Evolutionary conservation across 2,329 filamentous ascomycete species (phyloP), one percentile per base, ranked within the genome.

Genomic region (Emmonsia crescens): DNA sequence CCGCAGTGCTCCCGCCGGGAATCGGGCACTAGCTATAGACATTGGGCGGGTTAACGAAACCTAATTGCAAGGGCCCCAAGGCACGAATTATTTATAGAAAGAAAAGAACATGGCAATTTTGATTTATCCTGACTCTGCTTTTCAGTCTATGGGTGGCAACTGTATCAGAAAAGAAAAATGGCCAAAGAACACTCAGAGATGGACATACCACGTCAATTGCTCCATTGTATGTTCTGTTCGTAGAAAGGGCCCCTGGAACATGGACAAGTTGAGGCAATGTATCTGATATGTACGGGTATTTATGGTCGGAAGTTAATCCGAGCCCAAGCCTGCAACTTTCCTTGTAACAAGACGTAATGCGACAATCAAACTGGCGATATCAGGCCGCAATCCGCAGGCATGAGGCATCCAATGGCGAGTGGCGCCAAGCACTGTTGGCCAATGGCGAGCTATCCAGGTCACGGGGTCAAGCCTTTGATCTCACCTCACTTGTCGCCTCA

Each of bases 381-480:
- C 56, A 57, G 56, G 56, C 55, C 55, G 27, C 38, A 57, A 57
- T 46, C 38, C 36, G 56, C 56, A 57, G 8, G 29, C 44, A 57
- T 49, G 63, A 61, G 63, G 63, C 63, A 64, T 63, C 63, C 63
- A 64, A 64, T 64, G 24, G 54, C 38, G 21, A 44, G 38, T 5
- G 21, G 5, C 24, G 29, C 27, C 14, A 27, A 27, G n/a, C 16
- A 40, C 10, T 2, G 24, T n/a, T 57, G 52, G 42, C 63, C 63
- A 64, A 63, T 60, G 42, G 59, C 14, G n/a, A 14, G 12, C 29
- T 3, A n/a, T 14, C 12, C 40, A 46, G 38, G 56, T 57, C 56
- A 57, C 56, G 38, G 38, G 56, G 36, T 27, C 56, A 8, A 16
- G 42, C 27, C 24, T 48, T 33, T n/a, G 24, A 57, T 57, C 55